Base-by-base conservation (phyloP, 108 stramenopile species). In the Cyclotella choctawhatcheeana region DNA sequence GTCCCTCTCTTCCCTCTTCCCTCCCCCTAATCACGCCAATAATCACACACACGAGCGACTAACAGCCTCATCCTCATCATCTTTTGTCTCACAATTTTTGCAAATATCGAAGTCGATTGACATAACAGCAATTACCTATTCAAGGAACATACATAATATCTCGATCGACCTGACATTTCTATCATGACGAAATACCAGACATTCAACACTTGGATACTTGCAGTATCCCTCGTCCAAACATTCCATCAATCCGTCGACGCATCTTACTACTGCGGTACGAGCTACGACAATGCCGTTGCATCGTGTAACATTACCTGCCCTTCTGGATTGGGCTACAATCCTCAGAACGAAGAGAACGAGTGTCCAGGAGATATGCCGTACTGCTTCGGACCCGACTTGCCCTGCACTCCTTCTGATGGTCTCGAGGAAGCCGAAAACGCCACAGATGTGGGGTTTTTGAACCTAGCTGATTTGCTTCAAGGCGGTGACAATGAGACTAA, bases 301-400 rank as follows among this genome's bases (percentile, higher is more conserved):
- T 53, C 50, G 25, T 72, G 71, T 29, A 34, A 62, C 40, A 44
- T 60, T 24, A 44, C 71, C 0, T 72, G 71, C 13, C 71, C 71
- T 0, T 63, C 61, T 25, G 47, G 25, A 26, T 59, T 71, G 35
- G 52, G 61, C 33, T 72, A 45, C 43, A 24, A 43, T 61, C 27
- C 20, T 18, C 22, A 22, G 31, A n/a, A 55, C 20, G 35, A 18
- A 22, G 52, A 51, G 35, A 69, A 69, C 25, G 71, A 72, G 47
- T 72, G 71, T 44, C 35, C 71, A n/a, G 71, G 55, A 13, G 27
- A 63, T 51, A 72, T 50, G 62, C 71, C 71, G 2, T 72, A 60
- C 45, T 72, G 71, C 37, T 72, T 67, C 32, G 65, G 65, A n/a
- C 65, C 65, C 10, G 48, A 50, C 35, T 50, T 67, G 51, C 65